Percentiles rank a stretch among this genome's conserved stretches.
Conservation (phyloP, 2,329 filamentous ascomycete genomes). For the Paraphoma sp. region DNA sequence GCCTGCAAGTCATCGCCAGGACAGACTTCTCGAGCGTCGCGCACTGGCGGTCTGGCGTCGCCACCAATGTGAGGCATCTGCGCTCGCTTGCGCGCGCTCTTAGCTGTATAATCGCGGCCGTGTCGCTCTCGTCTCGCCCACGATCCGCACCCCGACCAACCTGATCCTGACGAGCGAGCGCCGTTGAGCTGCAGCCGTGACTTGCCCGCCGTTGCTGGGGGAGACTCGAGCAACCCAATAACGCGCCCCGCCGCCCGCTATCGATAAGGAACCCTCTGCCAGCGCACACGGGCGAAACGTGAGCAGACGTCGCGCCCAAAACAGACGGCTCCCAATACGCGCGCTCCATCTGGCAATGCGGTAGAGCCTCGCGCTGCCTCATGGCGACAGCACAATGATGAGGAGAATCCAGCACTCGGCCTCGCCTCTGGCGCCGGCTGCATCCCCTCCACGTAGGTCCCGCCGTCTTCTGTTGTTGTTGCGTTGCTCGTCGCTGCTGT, state of each 20-base stretch:
- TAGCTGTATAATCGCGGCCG: not conserved
- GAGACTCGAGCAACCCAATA: constrained; percentile 20
- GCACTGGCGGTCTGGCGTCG: constrained; percentile 17
- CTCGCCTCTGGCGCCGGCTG: constrained; percentile 67
- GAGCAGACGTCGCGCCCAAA: constrained; percentile 21
- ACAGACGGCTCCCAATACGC: constrained; percentile 24
- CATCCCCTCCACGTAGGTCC: constrained; percentile 61
- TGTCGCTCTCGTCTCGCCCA: not conserved
- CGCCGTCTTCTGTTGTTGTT: constrained; percentile 5
- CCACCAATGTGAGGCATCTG: constrained; percentile 9
- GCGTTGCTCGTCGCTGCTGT: too few relatives aligned
- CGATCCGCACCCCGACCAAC: not conserved
- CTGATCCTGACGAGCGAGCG: not conserved
- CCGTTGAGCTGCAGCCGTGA: constrained; percentile 15
- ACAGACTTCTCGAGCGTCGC: not conserved
- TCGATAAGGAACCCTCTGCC: constrained; percentile 23
- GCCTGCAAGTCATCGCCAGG: constrained; percentile 30
- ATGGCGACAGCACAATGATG: constrained; percentile 43
- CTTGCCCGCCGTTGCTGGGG: constrained; percentile 9
- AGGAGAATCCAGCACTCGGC: constrained; percentile 44
- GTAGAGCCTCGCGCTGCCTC: constrained; percentile 18
- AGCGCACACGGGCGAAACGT: constrained; percentile 22
- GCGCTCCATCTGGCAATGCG: constrained; percentile 25
- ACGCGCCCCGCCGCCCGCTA: constrained; percentile 14
- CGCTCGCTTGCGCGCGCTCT: not conserved